These are phyloP conservation scores for Huntiella moniliformis DNA, from an alignment of 2,329 filamentous ascomycete species.

Conservation along the genomic window DNA sequence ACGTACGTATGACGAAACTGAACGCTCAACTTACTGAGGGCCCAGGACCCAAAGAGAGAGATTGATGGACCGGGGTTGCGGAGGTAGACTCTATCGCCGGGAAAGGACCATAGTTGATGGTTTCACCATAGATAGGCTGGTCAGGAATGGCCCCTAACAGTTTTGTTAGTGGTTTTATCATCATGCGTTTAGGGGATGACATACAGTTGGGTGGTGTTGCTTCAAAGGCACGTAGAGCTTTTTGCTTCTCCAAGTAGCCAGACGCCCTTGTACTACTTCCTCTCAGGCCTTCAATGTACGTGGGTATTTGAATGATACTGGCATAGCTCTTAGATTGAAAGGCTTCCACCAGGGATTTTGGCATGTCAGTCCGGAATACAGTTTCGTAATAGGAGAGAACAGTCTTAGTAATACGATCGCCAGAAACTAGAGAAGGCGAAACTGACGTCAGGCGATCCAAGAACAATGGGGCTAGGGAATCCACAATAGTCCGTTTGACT, in stretches of 20 bases:
- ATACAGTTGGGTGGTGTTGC: slow-evolving; percentile 6
- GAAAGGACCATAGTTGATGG: slow-evolving; percentile 34
- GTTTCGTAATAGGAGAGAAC: slow-evolving; percentile 22
- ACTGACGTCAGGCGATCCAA: slow-evolving; percentile 36
- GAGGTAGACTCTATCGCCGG: slow-evolving; percentile 26
- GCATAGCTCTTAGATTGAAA: slow-evolving; percentile 32
- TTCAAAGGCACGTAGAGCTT: slow-evolving; percentile 1
- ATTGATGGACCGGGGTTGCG: slow-evolving; percentile 23
- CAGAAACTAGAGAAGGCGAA: slow-evolving; percentile 23
- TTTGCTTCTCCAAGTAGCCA: slow-evolving; percentile 29
- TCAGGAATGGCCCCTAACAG: slow-evolving; percentile 24
- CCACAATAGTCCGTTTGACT: slow-evolving; percentile 39
- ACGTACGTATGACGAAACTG: background rate
- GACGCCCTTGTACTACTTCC: slow-evolving; percentile 33
- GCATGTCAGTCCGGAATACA: slow-evolving; percentile 29
- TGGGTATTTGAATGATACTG: slow-evolving; percentile 29
- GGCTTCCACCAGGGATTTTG: slow-evolving; percentile 28
- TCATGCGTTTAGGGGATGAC: background rate
- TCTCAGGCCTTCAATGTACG: slow-evolving; percentile 25
- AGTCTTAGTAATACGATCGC: slow-evolving; percentile 14
- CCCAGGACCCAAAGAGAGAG: slow-evolving; percentile 30
- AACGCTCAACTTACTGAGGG: slow-evolving; percentile 25
- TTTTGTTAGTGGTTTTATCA: background rate
- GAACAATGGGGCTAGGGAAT: slow-evolving; percentile 34
- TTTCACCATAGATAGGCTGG: slow-evolving; percentile 22